Percentiles rank a stretch among this genome's conserved stretches.
Evolutionary conservation across 169 alveolate species (phyloP).

Genomic region (Cryptosporidium baileyi): DNA sequence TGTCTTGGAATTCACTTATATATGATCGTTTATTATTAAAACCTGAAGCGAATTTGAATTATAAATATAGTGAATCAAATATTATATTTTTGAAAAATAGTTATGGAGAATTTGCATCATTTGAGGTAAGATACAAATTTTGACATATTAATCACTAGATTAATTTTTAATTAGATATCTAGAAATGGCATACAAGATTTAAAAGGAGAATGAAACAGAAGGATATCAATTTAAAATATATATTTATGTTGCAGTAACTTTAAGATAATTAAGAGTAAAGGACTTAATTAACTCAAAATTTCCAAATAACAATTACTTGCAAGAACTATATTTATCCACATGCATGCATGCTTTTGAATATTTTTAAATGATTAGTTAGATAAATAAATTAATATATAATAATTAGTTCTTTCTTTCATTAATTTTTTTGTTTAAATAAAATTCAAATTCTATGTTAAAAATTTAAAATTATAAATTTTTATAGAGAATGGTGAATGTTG

Average conservation of each 20-base stretch:
- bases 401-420: too few relatives aligned
- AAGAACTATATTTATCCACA: too few relatives aligned
- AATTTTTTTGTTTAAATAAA: too few relatives aligned
- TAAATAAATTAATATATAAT: too few relatives aligned
- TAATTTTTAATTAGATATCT: background rate
- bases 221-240: too few relatives aligned
- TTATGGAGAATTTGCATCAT: constrained; percentile 36
- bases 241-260: too few relatives aligned
- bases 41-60: background rate
- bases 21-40: constrained; percentile 17
- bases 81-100: background rate
- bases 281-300: background rate
- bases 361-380: too few relatives aligned
- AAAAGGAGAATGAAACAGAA: background rate
- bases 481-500: too few relatives aligned
- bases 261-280: background rate
- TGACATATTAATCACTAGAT: background rate
- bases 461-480: too few relatives aligned
- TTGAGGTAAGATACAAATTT: constrained; percentile 18
- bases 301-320: background rate
- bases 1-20: constrained; percentile 56
- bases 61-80: background rate
- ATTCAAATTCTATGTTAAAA: too few relatives aligned
- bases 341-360: too few relatives aligned
- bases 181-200: constrained; percentile 16